These are phyloP conservation scores for Pythium utonaiense DNA, from an alignment of 352 stramenopile genomes.

Conservation along the genomic window DNA sequence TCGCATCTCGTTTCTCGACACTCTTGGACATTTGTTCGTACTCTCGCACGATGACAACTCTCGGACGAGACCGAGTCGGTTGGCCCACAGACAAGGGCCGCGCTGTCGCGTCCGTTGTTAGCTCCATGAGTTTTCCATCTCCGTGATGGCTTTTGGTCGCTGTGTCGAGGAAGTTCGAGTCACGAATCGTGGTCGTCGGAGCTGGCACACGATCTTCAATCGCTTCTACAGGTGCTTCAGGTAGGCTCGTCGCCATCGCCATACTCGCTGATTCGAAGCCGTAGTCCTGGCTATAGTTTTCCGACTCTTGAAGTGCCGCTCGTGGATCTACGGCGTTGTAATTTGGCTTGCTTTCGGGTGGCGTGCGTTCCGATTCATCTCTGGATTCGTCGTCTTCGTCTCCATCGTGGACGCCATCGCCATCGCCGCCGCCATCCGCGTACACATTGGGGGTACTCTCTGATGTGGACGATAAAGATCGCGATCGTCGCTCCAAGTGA, in stretches of 20 bases:
- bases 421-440: constrained; percentile 16
- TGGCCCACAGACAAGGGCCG: neutral
- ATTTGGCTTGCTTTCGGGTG: no score
- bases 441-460: constrained; percentile 10
- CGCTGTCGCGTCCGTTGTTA: neutral
- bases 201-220: neutral
- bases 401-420: constrained; percentile 11
- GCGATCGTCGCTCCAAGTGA: neutral
- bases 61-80: neutral
- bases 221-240: neutral
- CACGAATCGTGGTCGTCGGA: neutral
- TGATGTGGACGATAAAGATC: neutral
- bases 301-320: constrained; percentile 6
- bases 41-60: constrained; percentile 51
- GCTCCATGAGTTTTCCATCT: neutral
- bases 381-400: neutral
- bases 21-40: constrained; percentile 25
- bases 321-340: no score
- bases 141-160: neutral
- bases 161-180: neutral
- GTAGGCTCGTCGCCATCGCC: neutral
- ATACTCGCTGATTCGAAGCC: constrained; percentile 19
- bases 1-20: constrained; percentile 59
- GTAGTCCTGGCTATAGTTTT: constrained; percentile 7
- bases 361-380: no score